Evolutionary conservation across 176 grass and related monocot genomes (phyloP).

Genomic region (Tuctoria greenei): DNA sequence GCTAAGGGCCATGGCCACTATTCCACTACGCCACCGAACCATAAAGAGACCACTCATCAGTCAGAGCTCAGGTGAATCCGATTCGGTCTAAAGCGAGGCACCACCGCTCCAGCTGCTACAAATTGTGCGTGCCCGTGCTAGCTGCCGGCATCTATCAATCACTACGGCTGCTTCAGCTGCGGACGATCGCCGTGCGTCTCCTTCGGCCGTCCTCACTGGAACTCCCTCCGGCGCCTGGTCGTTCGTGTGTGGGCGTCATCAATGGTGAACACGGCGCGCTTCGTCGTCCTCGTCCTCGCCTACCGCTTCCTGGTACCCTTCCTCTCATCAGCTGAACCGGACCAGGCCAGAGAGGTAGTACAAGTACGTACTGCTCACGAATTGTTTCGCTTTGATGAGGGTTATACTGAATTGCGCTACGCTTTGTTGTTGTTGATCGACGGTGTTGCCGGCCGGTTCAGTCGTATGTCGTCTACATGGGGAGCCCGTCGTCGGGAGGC

Average conservation of each 20-base stretch:
- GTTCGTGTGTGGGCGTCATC: neutral
- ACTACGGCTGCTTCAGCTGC: neutral
- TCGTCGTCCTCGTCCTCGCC: constrained; percentile 55
- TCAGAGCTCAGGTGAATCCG: constrained; percentile 63
- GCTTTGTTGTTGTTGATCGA: constrained; percentile 3
- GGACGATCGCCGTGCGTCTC: neutral
- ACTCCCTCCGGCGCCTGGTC: neutral
- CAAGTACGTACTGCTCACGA: neutral
- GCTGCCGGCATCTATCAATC: neutral
- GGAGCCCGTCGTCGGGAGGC: constrained; percentile 32
- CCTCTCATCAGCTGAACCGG: constrained; percentile 43
- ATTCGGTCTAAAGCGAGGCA: constrained; percentile 54
- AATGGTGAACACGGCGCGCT: constrained; percentile 58
- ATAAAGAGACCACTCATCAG: constrained; percentile 24
- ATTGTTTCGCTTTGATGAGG: neutral
- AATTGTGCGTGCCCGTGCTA: constrained; percentile 29
- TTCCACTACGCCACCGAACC: constrained; percentile 21
- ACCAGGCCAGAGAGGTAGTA: constrained; percentile 48
- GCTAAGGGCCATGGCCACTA: neutral
- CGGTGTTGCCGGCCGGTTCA: constrained; percentile 24
- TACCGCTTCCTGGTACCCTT: constrained; percentile 53
- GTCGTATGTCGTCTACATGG: constrained; percentile 96
- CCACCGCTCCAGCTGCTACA: constrained; percentile 55
- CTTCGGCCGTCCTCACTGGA: neutral
- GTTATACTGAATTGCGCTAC: neutral